Conservation (phyloP, 805 yeast genomes). For the Schizosaccharomyces cryophilus region DNA sequence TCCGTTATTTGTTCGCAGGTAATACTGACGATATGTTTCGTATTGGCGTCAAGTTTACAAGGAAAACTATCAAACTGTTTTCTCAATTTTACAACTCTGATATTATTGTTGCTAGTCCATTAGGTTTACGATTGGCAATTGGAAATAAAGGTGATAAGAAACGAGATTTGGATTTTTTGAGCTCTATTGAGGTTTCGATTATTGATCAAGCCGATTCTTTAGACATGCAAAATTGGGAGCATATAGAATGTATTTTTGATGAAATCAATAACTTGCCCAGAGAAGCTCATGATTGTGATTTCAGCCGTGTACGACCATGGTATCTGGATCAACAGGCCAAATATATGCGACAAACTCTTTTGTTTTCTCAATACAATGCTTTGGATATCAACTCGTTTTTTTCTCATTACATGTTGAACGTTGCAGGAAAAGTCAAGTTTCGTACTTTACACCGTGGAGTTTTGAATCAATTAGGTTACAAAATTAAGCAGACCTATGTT, state of each 20-base stretch:
- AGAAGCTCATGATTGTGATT: constrained; percentile 63
- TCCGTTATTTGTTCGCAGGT: constrained; percentile 56
- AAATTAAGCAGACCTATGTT: constrained; percentile 29
- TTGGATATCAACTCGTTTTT: constrained; percentile 56
- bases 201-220: constrained; percentile 68
- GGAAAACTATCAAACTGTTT: constrained; percentile 65
- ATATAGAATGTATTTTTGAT: constrained; percentile 39
- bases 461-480: constrained; percentile 40
- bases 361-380: constrained; percentile 50
- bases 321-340: constrained; percentile 60
- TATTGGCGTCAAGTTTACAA: constrained; percentile 69
- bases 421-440: constrained; percentile 16
- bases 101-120: constrained; percentile 70
- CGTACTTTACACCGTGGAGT: constrained; percentile 23
- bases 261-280: constrained; percentile 57
- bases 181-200: constrained; percentile 63
- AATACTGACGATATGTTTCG: constrained; percentile 81
- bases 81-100: constrained; percentile 69
- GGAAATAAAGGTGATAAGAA: constrained; percentile 33
- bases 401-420: constrained; percentile 15
- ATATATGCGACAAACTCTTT: constrained; percentile 49
- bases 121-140: constrained; percentile 59
- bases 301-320: constrained; percentile 80
- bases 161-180: constrained; percentile 55
- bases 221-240: constrained; percentile 84